These are phyloP conservation scores for Skeletonema marinoi DNA, from an alignment of 108 stramenopile genomes.

Conservation along the genomic window DNA sequence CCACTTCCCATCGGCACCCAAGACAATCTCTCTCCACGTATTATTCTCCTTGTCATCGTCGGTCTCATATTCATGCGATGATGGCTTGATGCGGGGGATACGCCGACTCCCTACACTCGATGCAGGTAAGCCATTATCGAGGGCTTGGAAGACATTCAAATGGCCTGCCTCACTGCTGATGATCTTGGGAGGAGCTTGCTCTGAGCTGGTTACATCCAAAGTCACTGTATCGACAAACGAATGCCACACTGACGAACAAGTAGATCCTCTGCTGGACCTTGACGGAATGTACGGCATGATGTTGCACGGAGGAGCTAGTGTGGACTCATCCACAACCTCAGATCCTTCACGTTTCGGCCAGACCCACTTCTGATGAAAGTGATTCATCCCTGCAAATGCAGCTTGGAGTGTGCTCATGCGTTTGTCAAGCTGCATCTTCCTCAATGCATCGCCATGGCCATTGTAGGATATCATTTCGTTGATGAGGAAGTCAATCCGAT, in stretches of 20 bases:
- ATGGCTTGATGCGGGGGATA: constrained; percentile 9
- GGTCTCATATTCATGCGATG: neutral
- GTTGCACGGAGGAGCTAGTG: constrained; percentile 21
- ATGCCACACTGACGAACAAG: constrained; percentile 8
- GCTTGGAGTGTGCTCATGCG: constrained; percentile 4
- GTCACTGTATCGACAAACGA: constrained; percentile 9
- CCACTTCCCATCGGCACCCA: constrained; percentile 18
- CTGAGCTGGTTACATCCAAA: neutral
- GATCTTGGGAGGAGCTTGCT: neutral
- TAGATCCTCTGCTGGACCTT: neutral
- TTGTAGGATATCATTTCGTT: neutral
- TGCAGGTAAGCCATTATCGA: neutral
- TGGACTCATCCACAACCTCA: neutral
- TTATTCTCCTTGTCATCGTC: neutral
- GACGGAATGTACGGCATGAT: constrained; percentile 18
- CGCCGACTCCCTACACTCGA: neutral
- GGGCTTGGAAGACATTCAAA: constrained; percentile 10
- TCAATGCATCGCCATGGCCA: neutral
- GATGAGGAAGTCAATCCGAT: constrained; percentile 22
- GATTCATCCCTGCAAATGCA: neutral
- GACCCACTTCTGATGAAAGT: constrained; percentile 13
- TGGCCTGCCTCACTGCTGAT: neutral
- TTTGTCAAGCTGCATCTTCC: neutral
- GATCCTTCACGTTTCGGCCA: constrained; percentile 21
- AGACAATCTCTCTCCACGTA: constrained; percentile 19